Conservation (phyloP, 768 basidiomycete species). For the Suillus weaverae region DNA sequence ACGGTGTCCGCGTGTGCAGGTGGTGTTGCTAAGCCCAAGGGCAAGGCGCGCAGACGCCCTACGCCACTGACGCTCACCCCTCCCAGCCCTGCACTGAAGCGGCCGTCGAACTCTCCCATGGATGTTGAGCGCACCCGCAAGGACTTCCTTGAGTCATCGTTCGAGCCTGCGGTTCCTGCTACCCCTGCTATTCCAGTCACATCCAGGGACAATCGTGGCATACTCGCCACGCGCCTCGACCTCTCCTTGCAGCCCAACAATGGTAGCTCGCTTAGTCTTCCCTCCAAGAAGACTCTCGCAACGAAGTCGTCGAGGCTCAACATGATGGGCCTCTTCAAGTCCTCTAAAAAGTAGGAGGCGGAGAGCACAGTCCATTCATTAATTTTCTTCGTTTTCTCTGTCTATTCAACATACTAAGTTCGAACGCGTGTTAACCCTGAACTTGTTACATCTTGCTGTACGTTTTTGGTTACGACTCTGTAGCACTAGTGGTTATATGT, state of each 20-base stretch:
- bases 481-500: conserved; percentile 6
- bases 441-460: conserved; percentile 1
- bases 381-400: not conserved
- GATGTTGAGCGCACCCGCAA: conserved; percentile 35
- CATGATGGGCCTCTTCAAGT: conserved; percentile 34
- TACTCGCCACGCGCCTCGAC: conserved; percentile 11
- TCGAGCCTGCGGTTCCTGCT: conserved; percentile 32
- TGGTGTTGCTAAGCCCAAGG: conserved; percentile 16
- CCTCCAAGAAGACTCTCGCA: conserved; percentile 18
- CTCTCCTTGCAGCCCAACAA: conserved; percentile 9
- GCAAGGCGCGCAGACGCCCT: conserved; percentile 40
- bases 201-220: not conserved
- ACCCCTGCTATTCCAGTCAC: conserved; percentile 7
- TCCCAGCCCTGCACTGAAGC: conserved; percentile 31
- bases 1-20: conserved; percentile 12
- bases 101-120: conserved; percentile 36
- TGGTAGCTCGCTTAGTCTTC: conserved; percentile 9
- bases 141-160: conserved; percentile 48
- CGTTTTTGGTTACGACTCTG: not conserved
- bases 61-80: conserved; percentile 42
- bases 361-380: conserved; percentile 3
- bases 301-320: conserved; percentile 26
- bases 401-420: not conserved
- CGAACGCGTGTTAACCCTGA: conserved; percentile 3
- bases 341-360: conserved; percentile 22